Evolutionary conservation across 148 eudicot genomes (phyloP).

Genomic region (Dysphania ambrosioides): DNA sequence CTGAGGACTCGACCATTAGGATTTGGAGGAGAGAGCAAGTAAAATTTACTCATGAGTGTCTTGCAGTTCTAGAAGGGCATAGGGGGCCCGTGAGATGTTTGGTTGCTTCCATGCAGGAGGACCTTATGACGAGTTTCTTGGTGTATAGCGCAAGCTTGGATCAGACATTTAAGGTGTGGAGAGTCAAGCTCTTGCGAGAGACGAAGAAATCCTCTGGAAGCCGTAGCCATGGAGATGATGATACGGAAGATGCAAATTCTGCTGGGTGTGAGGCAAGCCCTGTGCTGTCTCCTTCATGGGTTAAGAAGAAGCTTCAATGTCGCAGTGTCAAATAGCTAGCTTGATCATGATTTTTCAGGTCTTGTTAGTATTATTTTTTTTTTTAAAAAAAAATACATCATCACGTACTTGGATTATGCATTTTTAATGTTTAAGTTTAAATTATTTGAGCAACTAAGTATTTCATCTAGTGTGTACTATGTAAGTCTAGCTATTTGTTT

Average conservation of each 20-base stretch:
- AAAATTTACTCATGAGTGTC: constrained; percentile 44
- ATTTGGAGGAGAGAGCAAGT: constrained; percentile 60
- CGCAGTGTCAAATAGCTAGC: constrained; percentile 11
- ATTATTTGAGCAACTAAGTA: background rate
- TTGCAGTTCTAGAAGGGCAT: constrained; percentile 63
- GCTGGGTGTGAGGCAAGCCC: constrained; percentile 39
- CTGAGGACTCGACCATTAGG: constrained; percentile 62
- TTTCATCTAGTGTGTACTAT: no score
- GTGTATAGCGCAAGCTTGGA: constrained; percentile 62
- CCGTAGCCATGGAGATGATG: background rate
- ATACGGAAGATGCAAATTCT: background rate
- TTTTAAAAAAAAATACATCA: background rate
- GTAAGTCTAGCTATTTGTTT: background rate
- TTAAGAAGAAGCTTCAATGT: constrained; percentile 42
- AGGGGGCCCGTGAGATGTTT: constrained; percentile 62
- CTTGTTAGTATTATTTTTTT: no score
- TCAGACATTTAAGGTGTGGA: constrained; percentile 66
- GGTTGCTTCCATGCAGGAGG: constrained; percentile 42
- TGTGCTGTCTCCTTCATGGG: constrained; percentile 57
- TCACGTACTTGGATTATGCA: background rate
- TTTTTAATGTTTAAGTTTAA: no score
- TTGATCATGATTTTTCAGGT: background rate
- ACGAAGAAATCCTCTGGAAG: constrained; percentile 5
- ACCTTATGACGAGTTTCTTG: constrained; percentile 31
- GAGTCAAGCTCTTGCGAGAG: constrained; percentile 46